These are phyloP conservation scores for Cinnamomum chago DNA, from an alignment of 164 flowering plant genomes.

Conservation along the genomic window DNA sequence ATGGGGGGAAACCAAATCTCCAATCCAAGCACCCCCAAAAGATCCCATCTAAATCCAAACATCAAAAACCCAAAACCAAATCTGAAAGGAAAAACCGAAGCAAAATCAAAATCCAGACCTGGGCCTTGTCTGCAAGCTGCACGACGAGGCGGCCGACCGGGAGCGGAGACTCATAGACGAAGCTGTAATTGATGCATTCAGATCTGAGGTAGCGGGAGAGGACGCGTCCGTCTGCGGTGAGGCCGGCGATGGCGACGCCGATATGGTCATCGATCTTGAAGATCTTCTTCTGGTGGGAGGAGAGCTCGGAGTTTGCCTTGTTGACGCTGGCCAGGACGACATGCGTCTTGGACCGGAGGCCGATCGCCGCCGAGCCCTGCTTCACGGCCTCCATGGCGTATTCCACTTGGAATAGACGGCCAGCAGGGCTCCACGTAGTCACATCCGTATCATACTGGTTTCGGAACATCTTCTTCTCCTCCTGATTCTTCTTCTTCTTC, in stretches of 20 bases:
- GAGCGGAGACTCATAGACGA: slow-evolving; percentile 78
- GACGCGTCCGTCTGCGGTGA: slow-evolving; percentile 95
- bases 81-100: no score
- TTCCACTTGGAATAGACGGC: slow-evolving; percentile 92
- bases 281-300: slow-evolving; percentile 97
- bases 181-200: slow-evolving; percentile 77
- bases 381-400: slow-evolving; percentile 99
- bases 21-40: no score
- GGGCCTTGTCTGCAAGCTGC: slow-evolving; percentile 95
- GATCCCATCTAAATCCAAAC: no score
- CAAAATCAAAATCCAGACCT: slow-evolving; percentile 39
- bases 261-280: slow-evolving; percentile 91
- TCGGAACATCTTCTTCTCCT: slow-evolving; percentile 46
- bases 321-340: slow-evolving; percentile 86
- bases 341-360: slow-evolving; percentile 89
- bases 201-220: slow-evolving; percentile 74
- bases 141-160: slow-evolving; percentile 93
- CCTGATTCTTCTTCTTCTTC: background rate
- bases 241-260: slow-evolving; percentile 94
- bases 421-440: slow-evolving; percentile 91
- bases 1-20: no score
- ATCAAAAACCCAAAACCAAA: no score
- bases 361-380: slow-evolving; percentile 96
- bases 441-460: slow-evolving; percentile 92
- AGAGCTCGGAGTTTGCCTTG: slow-evolving; percentile 84